Conservation (phyloP, 73 alveolate species). For the Tetrahymena thermophila region DNA sequence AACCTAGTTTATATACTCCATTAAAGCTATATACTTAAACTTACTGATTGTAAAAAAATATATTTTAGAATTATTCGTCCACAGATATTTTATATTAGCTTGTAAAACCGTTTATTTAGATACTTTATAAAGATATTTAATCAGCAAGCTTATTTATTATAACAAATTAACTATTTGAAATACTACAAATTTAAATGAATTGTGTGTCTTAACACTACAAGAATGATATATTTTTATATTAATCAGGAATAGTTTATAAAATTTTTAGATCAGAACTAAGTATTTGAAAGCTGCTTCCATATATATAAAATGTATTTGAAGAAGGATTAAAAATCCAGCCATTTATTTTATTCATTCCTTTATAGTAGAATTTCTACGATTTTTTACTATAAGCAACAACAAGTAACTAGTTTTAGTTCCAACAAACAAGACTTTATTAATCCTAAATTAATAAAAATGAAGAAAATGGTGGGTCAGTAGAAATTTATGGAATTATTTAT, state of each 20-base stretch:
- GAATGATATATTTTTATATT: too few species aligned
- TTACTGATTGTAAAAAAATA: too few species aligned
- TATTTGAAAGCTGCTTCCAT: background rate
- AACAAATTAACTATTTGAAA: background rate
- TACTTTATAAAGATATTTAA: too few species aligned
- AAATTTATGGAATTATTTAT: background rate
- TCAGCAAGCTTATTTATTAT: background rate
- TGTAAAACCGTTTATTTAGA: too few species aligned
- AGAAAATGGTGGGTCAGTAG: background rate
- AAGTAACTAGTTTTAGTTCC: background rate
- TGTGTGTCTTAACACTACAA: background rate
- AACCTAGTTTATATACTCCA: too few species aligned
- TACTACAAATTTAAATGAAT: background rate
- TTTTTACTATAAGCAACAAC: background rate
- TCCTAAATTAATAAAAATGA: background rate
- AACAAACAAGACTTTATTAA: background rate
- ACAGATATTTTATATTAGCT: too few species aligned
- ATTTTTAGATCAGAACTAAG: background rate
- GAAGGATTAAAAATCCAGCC: background rate
- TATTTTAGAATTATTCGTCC: too few species aligned
- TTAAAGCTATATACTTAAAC: too few species aligned
- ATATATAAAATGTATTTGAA: too few species aligned
- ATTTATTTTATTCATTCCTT: background rate
- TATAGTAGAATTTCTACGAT: background rate
- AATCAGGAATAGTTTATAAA: background rate